Conservation (phyloP, 345 rosid species). For the Euphorbia tirucalli region DNA sequence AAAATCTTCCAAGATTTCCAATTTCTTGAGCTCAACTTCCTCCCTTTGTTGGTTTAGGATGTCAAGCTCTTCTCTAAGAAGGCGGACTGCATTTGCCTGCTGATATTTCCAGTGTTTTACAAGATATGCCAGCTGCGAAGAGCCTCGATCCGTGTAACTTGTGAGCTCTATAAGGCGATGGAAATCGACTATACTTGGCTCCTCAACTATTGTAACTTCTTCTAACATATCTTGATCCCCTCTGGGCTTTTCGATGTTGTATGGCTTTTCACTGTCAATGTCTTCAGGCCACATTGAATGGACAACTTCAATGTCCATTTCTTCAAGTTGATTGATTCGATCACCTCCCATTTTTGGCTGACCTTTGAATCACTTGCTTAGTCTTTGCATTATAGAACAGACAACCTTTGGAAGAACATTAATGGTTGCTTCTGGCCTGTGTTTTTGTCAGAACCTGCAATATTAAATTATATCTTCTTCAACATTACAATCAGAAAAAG, state of each 20-base stretch:
- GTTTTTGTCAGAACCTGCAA: slow-evolving; percentile 10
- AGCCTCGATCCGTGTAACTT: slow-evolving; percentile 60
- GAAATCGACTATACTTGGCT: slow-evolving; percentile 59
- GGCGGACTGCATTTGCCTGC: slow-evolving; percentile 73
- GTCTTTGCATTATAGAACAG: neutral
- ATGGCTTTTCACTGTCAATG: slow-evolving; percentile 74
- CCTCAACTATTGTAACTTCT: slow-evolving; percentile 62
- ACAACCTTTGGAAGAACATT: neutral
- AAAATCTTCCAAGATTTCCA: slow-evolving; percentile 82
- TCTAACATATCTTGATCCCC: slow-evolving; percentile 83
- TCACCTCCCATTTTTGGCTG: slow-evolving; percentile 53
- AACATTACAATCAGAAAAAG: neutral
- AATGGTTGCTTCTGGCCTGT: no score
- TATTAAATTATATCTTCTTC: neutral
- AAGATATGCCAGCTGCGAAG: slow-evolving; percentile 78
- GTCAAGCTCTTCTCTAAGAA: slow-evolving; percentile 80
- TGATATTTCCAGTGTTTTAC: slow-evolving; percentile 84
- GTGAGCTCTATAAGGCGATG: slow-evolving; percentile 59
- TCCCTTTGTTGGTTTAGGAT: slow-evolving; percentile 68
- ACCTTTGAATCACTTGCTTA: slow-evolving; percentile 28
- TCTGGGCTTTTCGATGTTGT: slow-evolving; percentile 74
- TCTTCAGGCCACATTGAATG: slow-evolving; percentile 98
- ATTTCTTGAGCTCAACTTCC: slow-evolving; percentile 77
- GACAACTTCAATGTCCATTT: slow-evolving; percentile 78
- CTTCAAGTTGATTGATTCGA: slow-evolving; percentile 72